Base-by-base conservation (phyloP, 768 basidiomycete species). In the Leucocoprinus birnbaumii region DNA sequence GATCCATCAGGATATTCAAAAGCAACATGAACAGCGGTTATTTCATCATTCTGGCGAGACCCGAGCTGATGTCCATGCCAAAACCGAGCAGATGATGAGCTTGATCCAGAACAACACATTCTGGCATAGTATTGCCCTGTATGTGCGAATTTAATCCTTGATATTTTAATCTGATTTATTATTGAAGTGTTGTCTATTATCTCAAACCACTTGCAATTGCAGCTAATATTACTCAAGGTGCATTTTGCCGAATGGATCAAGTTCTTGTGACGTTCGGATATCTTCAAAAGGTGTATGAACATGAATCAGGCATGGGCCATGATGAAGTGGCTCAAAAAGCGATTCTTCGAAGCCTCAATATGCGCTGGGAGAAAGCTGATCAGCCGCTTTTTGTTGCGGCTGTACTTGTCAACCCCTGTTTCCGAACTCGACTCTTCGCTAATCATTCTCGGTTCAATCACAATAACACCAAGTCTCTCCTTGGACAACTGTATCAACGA, bases 361-460 rank as follows among this genome's bases (percentile, higher is more conserved):
- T 51, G 45, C 52, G 57, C 14, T 63, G 59, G 62, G 51, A 51
- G 0, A 58, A 58, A 9, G 57, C 62, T 3, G 58, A 63, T 47
- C 59, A 63, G 45, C 55, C 37, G 2, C 31, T 53, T 11, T 63
- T 61, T 25, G 53, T 63, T 44, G 56, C 58, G n/a, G 48, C 58
- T 41, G 25, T 61, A 18, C 16, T 63, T 14, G 51, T 61, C 42
- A 61, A 63, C 42, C 62, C 56, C 4, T 55, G 53, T 24, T 42
- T 18, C 34, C 16, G 22, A 16, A 19, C 49, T 31, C 19, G 18
- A 1, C 53, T 26, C 11, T 51, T 54, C 27, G n/a, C 46, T 21
- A 18, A 41, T n/a, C n/a, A n/a, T n/a, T n/a, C n/a, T n/a, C n/a
- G n/a, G n/a, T n/a, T n/a, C n/a, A n/a, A n/a, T n/a, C n/a, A n/a